Evolutionary conservation across 1,284 basidiomycete species (phyloP), one percentile per base, ranked within the genome.

Genomic region (Tilletia horrida): DNA sequence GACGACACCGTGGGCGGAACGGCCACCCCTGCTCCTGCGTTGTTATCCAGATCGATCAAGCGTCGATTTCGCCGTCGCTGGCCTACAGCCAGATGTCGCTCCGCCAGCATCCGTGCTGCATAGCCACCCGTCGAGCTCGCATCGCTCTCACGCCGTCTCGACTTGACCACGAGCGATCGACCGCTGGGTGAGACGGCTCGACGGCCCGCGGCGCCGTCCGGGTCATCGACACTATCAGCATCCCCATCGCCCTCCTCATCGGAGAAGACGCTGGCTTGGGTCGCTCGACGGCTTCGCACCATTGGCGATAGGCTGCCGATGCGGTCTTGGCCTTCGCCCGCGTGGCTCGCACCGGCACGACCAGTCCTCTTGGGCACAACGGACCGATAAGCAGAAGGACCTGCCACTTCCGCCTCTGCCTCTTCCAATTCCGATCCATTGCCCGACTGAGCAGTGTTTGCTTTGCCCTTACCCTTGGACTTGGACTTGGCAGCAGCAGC

Each of bases 391-490:
- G 57, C 57, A 23, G 40, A 14, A 4, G 50, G 50, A 23, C 50
- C 42, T 25, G 42, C 45, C 11, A 52, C 63, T 23, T 11, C 43
- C 21, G 50, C 47, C 40, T 47, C 43, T n/a, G 25, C 44, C 18
- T 65, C 63, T 43, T 65, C 63, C 40, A 21, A 25, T 27, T 52
- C n/a, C 31, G 63, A 50, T 21, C 55, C 63, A 52, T 47, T 44
- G n/a, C 18, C 63, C 55, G n/a, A 11, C 9, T 16, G 11, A 25
- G 16, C 55, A 14, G 16, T 29, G 43, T 64, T 64, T 27, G 27
- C 63, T 27, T 65, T 65, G 27, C 47, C 63, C 42, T 65, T 65
- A 11, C n/a, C 25, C 27, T 65, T 59, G 25, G 27, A 44, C 31
- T 65, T 65, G 23, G 23, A 16, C 47, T 48, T 48, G n/a, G 8